A percentile compares a stretch with the other conserved stretches of the same genome.
Evolutionary conservation across 257 asterid genomes (phyloP).

Genomic region (Ocimum tenuiflorum): DNA sequence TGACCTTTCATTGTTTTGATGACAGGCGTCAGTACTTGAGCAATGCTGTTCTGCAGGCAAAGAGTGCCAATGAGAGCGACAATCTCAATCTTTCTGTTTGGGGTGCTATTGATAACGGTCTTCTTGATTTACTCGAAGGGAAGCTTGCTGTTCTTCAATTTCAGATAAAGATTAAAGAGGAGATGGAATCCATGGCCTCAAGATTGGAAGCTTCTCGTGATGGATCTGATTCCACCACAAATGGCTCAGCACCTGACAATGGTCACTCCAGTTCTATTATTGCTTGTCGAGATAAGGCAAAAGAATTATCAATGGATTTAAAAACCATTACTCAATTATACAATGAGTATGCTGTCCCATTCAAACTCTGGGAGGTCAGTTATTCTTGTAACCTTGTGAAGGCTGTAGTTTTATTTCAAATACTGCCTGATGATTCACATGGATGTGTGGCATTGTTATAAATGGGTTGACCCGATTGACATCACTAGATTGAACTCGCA

Average conservation of each 20-base stretch:
- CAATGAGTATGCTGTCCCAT: slow-evolving; percentile 91
- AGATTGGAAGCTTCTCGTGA: slow-evolving; percentile 49
- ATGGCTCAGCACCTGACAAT: slow-evolving; percentile 34
- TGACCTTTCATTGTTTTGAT: slow-evolving; percentile 28
- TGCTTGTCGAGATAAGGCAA: slow-evolving; percentile 49
- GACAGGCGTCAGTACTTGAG: slow-evolving; percentile 95
- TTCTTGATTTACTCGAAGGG: slow-evolving; percentile 92
- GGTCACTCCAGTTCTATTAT: slow-evolving; percentile 26
- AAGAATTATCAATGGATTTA: slow-evolving; percentile 75
- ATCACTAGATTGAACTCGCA: no score
- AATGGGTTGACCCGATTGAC: neutral
- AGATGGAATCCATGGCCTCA: slow-evolving; percentile 62
- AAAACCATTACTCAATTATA: slow-evolving; percentile 86
- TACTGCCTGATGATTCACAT: neutral
- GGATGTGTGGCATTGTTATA: neutral
- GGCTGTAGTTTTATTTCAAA: slow-evolving; percentile 2
- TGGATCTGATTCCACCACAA: slow-evolving; percentile 36
- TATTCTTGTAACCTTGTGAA: slow-evolving; percentile 12
- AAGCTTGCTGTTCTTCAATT: slow-evolving; percentile 95
- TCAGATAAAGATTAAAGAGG: slow-evolving; percentile 86
- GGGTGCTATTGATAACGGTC: slow-evolving; percentile 65
- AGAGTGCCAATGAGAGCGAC: slow-evolving; percentile 62
- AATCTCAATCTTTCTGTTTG: slow-evolving; percentile 42
- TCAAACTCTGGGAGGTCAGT: slow-evolving; percentile 94
- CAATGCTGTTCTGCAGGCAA: slow-evolving; percentile 98